These are phyloP conservation scores for Nelumbo lutea DNA, from an alignment of 164 flowering plant genomes.

Conservation along the genomic window DNA sequence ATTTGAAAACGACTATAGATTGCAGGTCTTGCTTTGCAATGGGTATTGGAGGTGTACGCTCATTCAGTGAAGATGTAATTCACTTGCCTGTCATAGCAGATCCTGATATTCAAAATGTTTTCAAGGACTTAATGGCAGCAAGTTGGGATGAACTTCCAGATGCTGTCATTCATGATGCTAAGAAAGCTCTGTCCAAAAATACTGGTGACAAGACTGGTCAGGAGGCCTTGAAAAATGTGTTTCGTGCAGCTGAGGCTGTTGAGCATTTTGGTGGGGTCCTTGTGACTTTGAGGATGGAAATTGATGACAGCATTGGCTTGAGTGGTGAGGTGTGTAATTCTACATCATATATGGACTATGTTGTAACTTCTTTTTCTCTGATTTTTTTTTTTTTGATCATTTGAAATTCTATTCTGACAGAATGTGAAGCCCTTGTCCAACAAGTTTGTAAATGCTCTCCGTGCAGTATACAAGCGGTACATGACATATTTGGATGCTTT, in stretches of 20 bases:
- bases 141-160: constrained; percentile 77
- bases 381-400: constrained; percentile 5
- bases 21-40: constrained; percentile 30
- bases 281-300: constrained; percentile 64
- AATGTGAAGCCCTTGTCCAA: constrained; percentile 62
- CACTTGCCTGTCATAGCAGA: constrained; percentile 64
- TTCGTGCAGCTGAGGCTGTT: constrained; percentile 87
- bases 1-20: constrained; percentile 23
- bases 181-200: constrained; percentile 57
- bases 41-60: constrained; percentile 46
- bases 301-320: constrained; percentile 77
- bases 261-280: constrained; percentile 70
- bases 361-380: not conserved
- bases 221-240: constrained; percentile 59
- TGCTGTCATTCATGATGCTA: constrained; percentile 46
- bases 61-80: constrained; percentile 56
- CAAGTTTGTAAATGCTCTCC: constrained; percentile 45
- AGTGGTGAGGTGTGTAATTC: constrained; percentile 73
- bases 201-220: constrained; percentile 73
- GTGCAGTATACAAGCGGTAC: constrained; percentile 49
- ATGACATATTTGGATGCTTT: constrained; percentile 66
- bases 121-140: constrained; percentile 81
- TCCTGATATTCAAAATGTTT: constrained; percentile 52
- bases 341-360: not conserved
- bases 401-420: constrained; percentile 29